Percentiles rank a stretch among this genome's conserved stretches.
Conservation (phyloP, 495 filamentous ascomycete species). For the Podospora anserina region DNA sequence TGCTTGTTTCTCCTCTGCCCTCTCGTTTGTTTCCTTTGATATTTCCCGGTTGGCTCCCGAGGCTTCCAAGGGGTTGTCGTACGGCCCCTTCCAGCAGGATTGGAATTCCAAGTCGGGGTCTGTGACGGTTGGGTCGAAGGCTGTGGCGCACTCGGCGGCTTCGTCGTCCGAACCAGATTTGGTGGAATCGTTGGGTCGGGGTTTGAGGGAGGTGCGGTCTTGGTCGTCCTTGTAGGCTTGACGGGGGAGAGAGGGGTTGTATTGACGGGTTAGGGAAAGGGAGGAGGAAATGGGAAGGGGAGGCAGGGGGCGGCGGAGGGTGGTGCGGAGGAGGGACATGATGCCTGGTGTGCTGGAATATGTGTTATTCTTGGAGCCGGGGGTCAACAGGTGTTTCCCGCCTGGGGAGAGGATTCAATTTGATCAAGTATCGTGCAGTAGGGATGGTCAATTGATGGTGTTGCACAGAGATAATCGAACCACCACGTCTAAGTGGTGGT, state of each 20-base stretch:
- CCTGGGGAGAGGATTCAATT: too few relatives aligned
- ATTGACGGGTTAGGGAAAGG: not conserved
- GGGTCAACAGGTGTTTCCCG: too few relatives aligned
- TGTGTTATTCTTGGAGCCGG: too few relatives aligned
- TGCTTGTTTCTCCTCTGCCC: conserved; percentile 17
- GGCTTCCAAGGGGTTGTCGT: conserved; percentile 36
- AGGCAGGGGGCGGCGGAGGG: not conserved
- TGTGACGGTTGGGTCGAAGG: conserved; percentile 40
- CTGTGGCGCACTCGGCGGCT: conserved; percentile 22
- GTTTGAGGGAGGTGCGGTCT: conserved; percentile 44
- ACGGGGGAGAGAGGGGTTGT: conserved; percentile 25
- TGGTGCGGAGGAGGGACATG: conserved; percentile 9
- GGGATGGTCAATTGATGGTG: not conserved
- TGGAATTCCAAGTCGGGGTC: conserved; percentile 35
- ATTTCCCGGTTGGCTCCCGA: conserved; percentile 40
- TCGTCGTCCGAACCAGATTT: conserved; percentile 39
- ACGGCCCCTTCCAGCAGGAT: conserved; percentile 27
- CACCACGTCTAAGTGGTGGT: not conserved
- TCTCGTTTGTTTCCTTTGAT: conserved; percentile 21
- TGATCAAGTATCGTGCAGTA: too few relatives aligned
- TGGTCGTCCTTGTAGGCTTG: conserved; percentile 38
- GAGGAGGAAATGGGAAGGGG: not conserved
- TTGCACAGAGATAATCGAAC: not conserved
- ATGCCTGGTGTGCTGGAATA: not conserved
- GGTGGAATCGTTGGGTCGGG: conserved; percentile 37